Percentiles rank a stretch among this genome's conserved stretches.
These are phyloP conservation scores for Syzygium aqueum DNA, from an alignment of 345 rosid genomes.

Conservation along the genomic window DNA sequence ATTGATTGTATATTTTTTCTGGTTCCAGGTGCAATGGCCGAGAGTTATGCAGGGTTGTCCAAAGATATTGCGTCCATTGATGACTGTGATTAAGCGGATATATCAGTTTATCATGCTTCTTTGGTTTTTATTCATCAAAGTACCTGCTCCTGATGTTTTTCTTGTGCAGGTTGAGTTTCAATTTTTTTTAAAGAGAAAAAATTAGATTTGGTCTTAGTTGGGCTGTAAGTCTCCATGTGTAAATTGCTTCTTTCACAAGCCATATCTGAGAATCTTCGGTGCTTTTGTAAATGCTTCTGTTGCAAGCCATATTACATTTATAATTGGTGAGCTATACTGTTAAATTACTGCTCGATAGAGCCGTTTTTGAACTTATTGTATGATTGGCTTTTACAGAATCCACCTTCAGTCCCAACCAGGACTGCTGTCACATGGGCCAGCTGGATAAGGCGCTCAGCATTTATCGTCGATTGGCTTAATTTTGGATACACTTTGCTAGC, in stretches of 20 bases:
- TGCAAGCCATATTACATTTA: background rate
- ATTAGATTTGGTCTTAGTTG: background rate
- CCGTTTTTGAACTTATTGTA: background rate
- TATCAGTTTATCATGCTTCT: conserved; percentile 73
- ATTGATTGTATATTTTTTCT: background rate
- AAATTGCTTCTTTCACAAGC: background rate
- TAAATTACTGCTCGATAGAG: background rate
- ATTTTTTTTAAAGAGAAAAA: background rate
- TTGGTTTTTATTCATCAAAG: conserved; percentile 74
- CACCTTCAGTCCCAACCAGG: conserved; percentile 90
- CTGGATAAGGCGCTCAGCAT: conserved; percentile 56
- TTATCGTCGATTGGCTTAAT: conserved; percentile 93
- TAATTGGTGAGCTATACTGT: background rate
- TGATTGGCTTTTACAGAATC: conserved; percentile 49
- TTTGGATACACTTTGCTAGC: conserved; percentile 90
- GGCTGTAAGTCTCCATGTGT: background rate
- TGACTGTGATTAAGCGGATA: conserved; percentile 68
- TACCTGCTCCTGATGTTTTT: conserved; percentile 71
- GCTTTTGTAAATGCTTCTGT: background rate
- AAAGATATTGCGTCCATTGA: conserved; percentile 47
- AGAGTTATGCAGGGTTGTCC: conserved; percentile 34
- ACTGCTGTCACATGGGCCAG: conserved; percentile 92
- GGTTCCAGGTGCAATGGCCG: conserved; percentile 57
- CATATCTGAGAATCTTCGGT: background rate
- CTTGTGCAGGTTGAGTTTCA: conserved; percentile 70